A percentile compares a stretch with the other conserved stretches of the same genome.
Evolutionary conservation across 305 asterid genomes (phyloP).

Genomic region (Rubia balearica): DNA sequence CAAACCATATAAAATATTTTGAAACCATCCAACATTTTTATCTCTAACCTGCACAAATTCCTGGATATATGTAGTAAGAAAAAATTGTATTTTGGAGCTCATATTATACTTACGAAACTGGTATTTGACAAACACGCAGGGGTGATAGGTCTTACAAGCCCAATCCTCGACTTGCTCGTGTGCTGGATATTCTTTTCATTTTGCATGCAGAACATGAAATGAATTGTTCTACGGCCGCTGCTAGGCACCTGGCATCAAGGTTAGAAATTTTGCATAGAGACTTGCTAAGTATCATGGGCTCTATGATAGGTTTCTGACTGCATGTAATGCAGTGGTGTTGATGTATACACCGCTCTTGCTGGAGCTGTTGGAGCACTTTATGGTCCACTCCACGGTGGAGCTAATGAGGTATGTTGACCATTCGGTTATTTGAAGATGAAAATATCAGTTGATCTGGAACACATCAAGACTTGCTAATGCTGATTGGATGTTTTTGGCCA

Average conservation of each 20-base stretch:
- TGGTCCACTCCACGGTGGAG: constrained; percentile 99
- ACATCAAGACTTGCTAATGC: background rate
- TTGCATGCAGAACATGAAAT: constrained; percentile 98
- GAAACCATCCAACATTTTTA: background rate
- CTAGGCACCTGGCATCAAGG: constrained; percentile 99
- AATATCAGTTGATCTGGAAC: background rate
- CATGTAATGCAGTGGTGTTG: constrained; percentile 78
- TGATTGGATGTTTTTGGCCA: background rate
- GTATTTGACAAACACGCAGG: constrained; percentile 42
- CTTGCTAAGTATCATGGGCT: constrained; percentile 11
- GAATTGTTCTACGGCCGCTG: constrained; percentile 99
- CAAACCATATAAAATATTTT: background rate
- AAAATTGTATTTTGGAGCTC: background rate
- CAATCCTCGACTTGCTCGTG: constrained; percentile 95
- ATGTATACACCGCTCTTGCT: constrained; percentile 94
- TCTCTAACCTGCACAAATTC: background rate
- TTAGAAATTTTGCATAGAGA: constrained; percentile 24
- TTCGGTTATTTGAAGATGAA: background rate
- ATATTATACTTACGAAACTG: constrained; percentile 18
- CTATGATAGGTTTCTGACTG: constrained; percentile 7
- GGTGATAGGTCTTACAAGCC: constrained; percentile 90
- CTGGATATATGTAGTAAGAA: background rate
- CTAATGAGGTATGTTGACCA: constrained; percentile 66
- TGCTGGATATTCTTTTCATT: constrained; percentile 85
- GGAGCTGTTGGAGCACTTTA: constrained; percentile 99